phyloP scores from a whole-genome alignment of 805 yeast genomes.

The Kregervanrija delftensis region DNA sequence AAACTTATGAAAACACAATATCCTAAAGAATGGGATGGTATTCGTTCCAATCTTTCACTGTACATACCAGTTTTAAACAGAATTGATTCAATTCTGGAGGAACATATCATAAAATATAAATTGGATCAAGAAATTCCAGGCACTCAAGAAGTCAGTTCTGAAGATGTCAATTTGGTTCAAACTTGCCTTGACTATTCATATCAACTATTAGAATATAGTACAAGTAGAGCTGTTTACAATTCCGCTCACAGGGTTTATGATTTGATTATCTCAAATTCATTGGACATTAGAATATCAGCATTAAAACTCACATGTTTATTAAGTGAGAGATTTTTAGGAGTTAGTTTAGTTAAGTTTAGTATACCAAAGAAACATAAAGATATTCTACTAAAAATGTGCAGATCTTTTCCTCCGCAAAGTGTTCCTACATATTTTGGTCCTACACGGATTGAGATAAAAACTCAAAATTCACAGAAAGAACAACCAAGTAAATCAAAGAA shows the following conservation, averaged over 20 bases:
- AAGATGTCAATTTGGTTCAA: slow-evolving; percentile 42
- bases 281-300: slow-evolving; percentile 52
- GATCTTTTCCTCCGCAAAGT: slow-evolving; percentile 30
- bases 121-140: slow-evolving; percentile 40
- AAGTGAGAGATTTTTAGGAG: slow-evolving; percentile 52
- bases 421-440: slow-evolving; percentile 24
- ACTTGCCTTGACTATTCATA: slow-evolving; percentile 57
- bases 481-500: slow-evolving; percentile 4
- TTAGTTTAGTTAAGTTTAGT: slow-evolving; percentile 34
- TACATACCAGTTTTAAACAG: slow-evolving; percentile 76
- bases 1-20: slow-evolving; percentile 12
- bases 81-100: slow-evolving; percentile 62
- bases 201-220: slow-evolving; percentile 59
- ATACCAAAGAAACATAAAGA: slow-evolving; percentile 39
- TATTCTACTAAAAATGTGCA: slow-evolving; percentile 44
- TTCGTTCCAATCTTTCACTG: slow-evolving; percentile 47
- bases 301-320: slow-evolving; percentile 46
- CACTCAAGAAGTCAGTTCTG: slow-evolving; percentile 35
- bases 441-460: slow-evolving; percentile 10
- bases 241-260: slow-evolving; percentile 54
- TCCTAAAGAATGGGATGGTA: slow-evolving; percentile 25
- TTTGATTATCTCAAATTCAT: slow-evolving; percentile 52
- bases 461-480: slow-evolving; percentile 21
- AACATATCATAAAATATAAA: slow-evolving; percentile 45
- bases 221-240: slow-evolving; percentile 61